phyloP scores from a whole-genome alignment of 2,329 filamentous ascomycete genomes.

The Chrysoporthe austroafricana region DNA sequence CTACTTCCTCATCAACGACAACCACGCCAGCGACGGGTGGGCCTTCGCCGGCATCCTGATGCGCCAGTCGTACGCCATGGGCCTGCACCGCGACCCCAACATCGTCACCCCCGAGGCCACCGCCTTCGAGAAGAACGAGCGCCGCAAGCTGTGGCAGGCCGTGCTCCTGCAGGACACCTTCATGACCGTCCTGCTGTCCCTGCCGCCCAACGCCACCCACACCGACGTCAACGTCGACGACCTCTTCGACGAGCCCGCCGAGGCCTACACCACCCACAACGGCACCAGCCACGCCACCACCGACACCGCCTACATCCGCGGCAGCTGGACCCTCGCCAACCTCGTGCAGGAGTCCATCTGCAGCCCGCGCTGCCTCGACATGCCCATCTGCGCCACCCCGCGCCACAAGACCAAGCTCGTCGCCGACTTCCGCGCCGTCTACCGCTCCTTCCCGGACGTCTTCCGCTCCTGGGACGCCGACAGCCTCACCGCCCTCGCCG shows the following conservation, averaged over 20 bases:
- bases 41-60: conserved; percentile 79
- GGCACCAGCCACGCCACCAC: conserved; percentile 62
- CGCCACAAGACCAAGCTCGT: conserved; percentile 73
- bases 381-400: conserved; percentile 71
- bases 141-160: conserved; percentile 81
- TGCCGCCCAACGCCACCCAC: conserved; percentile 78
- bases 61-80: conserved; percentile 80
- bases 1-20: conserved; percentile 86
- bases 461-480: conserved; percentile 71
- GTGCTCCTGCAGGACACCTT: conserved; percentile 83
- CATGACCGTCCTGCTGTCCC: conserved; percentile 74
- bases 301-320: conserved; percentile 72
- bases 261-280: conserved; percentile 47
- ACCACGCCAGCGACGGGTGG: conserved; percentile 82
- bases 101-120: conserved; percentile 69
- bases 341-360: conserved; percentile 78
- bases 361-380: conserved; percentile 72
- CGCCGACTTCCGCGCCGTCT: conserved; percentile 70
- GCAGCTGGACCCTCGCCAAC: conserved; percentile 79
- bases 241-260: conserved; percentile 62
- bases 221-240: conserved; percentile 79
- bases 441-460: conserved; percentile 71
- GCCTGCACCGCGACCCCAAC: conserved; percentile 77
- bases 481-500: conserved; percentile 60
- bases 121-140: conserved; percentile 75